A percentile compares a stretch with the other conserved stretches of the same genome.
These are phyloP conservation scores for Martensiomyces pterosporus DNA, from an alignment of 192 early-diverging fungal species.

Conservation along the genomic window DNA sequence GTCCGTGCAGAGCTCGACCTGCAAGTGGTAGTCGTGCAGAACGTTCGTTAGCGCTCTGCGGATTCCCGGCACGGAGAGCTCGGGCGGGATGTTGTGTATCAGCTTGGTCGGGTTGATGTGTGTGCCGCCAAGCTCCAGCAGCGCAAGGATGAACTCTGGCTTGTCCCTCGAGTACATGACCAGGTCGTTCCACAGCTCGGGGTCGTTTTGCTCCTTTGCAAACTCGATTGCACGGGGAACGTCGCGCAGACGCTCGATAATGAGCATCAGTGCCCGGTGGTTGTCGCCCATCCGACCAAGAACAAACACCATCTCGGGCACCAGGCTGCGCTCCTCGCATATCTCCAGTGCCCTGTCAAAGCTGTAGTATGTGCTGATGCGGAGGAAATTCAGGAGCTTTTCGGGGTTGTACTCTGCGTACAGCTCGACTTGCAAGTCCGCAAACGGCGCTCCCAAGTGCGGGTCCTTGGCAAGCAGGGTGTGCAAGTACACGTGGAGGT, in stretches of 20 bases:
- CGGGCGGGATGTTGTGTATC: slow-evolving; percentile 75
- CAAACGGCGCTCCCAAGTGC: slow-evolving; percentile 67
- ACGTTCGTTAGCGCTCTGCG: slow-evolving; percentile 81
- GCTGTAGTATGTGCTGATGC: slow-evolving; percentile 70
- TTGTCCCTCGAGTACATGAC: slow-evolving; percentile 93
- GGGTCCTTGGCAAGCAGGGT: slow-evolving; percentile 61
- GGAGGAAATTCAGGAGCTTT: slow-evolving; percentile 79
- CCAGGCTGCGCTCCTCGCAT: slow-evolving; percentile 81
- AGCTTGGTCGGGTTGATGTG: slow-evolving; percentile 81
- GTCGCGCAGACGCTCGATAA: slow-evolving; percentile 86
- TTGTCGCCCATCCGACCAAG: slow-evolving; percentile 98
- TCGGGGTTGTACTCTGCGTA: slow-evolving; percentile 84
- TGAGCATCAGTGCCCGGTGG: slow-evolving; percentile 85
- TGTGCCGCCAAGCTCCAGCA: slow-evolving; percentile 86
- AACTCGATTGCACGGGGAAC: slow-evolving; percentile 96
- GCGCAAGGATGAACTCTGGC: slow-evolving; percentile 91
- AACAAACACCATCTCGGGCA: slow-evolving; percentile 97
- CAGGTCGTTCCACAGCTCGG: slow-evolving; percentile 92
- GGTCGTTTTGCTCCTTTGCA: slow-evolving; percentile 96
- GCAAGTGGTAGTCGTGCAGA: slow-evolving; percentile 86
- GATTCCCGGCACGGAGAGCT: slow-evolving; percentile 76
- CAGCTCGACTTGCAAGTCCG: slow-evolving; percentile 78
- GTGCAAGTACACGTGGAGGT: slow-evolving; percentile 88
- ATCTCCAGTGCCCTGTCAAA: slow-evolving; percentile 66
- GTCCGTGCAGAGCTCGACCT: slow-evolving; percentile 85